Base-by-base conservation (phyloP, 768 basidiomycete species). In the Royoungia palumana region DNA sequence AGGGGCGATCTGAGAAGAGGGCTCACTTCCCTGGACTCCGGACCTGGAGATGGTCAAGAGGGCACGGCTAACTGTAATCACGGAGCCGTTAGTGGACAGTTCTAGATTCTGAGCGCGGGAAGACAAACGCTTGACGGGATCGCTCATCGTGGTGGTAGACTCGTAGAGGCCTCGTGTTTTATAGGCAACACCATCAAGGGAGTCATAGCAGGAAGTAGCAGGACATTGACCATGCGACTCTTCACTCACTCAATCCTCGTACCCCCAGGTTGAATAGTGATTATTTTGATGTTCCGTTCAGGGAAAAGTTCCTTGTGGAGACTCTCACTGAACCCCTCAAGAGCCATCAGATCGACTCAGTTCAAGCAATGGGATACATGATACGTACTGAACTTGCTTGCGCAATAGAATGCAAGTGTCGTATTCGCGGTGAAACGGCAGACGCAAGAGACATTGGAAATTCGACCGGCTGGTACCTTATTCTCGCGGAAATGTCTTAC, bases 401-500 rank as follows among this genome's bases (percentile, higher is more conserved):
- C 61, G 44, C 27, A 51, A 38, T 59, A 61, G 35, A 46, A 60
- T 1, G 55, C 49, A 2, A 63, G 53, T n/a, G 57, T 50, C 9
- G 62, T 47, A 20, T 48, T 36, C 1, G 38, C 53, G 5, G 12
- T 19, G 46, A 63, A 62, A 16, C 63, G 60, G 21, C 46, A 52
- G 3, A 13, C 50, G 5, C 56, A 61, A 6, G 59, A 58, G 20
- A 63, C 22, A 6, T 64, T 63, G 49, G 64, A 32, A 35, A 61
- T 49, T 28, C 60, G 60, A 27, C 60, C 60, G 0, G 60, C 51
- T 1, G 60, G 49, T 6, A 16, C 44, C 19, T 67, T 65, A 41
- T 56, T 54, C n/a, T 64, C 62, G 8, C 65, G 60, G 53, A 71
- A 70, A 44, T 60, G 64, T 37, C 50, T 55, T 11, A 71, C 61